A percentile compares a stretch with the other conserved stretches of the same genome.
Evolutionary conservation across 306 rosid species (phyloP).

Genomic region (Prinsepia uniflora): DNA sequence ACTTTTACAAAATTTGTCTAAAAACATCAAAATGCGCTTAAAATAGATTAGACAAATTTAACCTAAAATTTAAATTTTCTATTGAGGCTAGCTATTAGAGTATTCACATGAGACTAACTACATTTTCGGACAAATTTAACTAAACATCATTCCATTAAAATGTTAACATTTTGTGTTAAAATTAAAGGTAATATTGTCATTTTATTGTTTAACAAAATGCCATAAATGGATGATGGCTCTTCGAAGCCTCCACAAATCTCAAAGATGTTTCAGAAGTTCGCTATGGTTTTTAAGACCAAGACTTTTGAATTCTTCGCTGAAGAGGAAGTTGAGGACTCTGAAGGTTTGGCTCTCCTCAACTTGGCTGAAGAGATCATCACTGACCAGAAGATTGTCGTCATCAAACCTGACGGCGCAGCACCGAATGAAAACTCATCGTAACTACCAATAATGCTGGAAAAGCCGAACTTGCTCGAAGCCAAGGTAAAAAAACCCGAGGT

Average conservation of each 20-base stretch:
- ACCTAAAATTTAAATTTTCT: no score
- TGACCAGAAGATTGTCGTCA: conserved; percentile 89
- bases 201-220: no score
- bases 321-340: conserved; percentile 51
- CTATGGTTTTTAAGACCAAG: conserved; percentile 85
- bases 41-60: no score
- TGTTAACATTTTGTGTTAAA: no score
- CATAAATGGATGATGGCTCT: conserved; percentile 53
- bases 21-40: no score
- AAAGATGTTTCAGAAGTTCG: conserved; percentile 91
- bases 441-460: background rate
- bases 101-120: no score
- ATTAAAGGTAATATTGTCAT: no score
- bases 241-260: conserved; percentile 90
- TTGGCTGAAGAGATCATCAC: conserved; percentile 87
- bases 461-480: conserved; percentile 16
- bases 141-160: no score
- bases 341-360: conserved; percentile 74
- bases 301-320: conserved; percentile 90
- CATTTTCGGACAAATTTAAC: no score
- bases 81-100: no score
- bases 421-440: conserved; percentile 12
- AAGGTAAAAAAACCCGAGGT: conserved; percentile 20
- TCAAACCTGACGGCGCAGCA: conserved; percentile 57
- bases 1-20: no score